These are phyloP conservation scores for Pterocarpus santalinus DNA, from an alignment of 306 rosid species.

Conservation along the genomic window DNA sequence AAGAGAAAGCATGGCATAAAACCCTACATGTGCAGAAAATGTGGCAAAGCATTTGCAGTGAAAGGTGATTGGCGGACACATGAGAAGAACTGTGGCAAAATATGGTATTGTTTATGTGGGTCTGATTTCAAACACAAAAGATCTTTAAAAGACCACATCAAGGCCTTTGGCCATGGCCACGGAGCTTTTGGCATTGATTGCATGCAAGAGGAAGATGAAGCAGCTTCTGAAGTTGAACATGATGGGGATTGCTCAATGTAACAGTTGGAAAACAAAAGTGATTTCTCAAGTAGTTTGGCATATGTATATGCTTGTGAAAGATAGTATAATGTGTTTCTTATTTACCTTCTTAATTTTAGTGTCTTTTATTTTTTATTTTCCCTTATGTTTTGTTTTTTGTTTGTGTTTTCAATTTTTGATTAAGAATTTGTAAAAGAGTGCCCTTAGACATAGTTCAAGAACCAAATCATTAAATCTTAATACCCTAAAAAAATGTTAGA, in stretches of 20 bases:
- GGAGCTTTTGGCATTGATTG: not conserved
- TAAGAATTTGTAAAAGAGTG: too few relatives aligned
- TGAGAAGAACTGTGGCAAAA: conserved; percentile 75
- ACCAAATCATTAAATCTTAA: too few relatives aligned
- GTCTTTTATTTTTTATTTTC: not conserved
- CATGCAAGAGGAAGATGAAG: not conserved
- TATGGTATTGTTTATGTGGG: conserved; percentile 75
- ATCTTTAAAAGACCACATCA: conserved; percentile 72
- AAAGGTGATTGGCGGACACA: conserved; percentile 83
- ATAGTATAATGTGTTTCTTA: conserved; percentile 3
- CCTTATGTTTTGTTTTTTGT: too few relatives aligned
- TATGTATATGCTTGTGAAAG: not conserved
- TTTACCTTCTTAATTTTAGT: not conserved
- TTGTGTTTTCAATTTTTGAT: too few relatives aligned
- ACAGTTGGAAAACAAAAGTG: not conserved
- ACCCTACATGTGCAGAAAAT: conserved; percentile 67
- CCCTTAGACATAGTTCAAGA: too few relatives aligned
- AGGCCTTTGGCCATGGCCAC: conserved; percentile 58
- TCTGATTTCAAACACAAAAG: conserved; percentile 81
- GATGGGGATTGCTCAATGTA: conserved; percentile 30
- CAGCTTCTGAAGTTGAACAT: conserved; percentile 33
- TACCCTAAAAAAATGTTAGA: too few relatives aligned
- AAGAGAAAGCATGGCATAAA: conserved; percentile 76
- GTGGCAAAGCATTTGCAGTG: conserved; percentile 69
- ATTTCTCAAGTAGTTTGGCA: not conserved